A percentile compares a stretch with the other conserved stretches of the same genome.
phyloP scores from a whole-genome alignment of 2,329 filamentous ascomycete species.

The Aspergillus phoenicis region DNA sequence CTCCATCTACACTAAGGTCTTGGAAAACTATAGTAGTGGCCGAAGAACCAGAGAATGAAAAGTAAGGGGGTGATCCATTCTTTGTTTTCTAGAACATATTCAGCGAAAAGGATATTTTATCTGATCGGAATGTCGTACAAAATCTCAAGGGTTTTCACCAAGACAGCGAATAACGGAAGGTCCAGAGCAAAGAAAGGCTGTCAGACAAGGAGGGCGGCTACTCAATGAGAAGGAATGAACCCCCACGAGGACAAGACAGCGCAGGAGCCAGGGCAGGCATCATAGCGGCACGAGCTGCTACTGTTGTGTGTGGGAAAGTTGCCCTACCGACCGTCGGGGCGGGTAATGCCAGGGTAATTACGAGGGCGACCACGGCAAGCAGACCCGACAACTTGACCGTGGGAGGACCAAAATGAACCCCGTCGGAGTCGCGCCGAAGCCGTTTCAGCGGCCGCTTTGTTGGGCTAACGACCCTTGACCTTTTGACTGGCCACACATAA shows the following conservation, averaged over 20 bases:
- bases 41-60: background rate
- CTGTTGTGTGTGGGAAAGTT: background rate
- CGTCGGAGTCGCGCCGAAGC: conserved; percentile 11
- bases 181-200: background rate
- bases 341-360: conserved; percentile 18
- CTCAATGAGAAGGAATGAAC: background rate
- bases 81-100: conserved; percentile 9
- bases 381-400: conserved; percentile 13
- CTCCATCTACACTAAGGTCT: background rate
- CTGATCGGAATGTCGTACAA: conserved; percentile 21
- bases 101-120: conserved; percentile 8
- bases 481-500: background rate
- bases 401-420: background rate
- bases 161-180: conserved; percentile 11
- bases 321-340: conserved; percentile 7
- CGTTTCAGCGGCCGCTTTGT: conserved; percentile 9
- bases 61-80: conserved; percentile 2
- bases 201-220: background rate
- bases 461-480: background rate
- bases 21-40: background rate
- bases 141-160: conserved; percentile 12
- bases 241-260: conserved; percentile 13
- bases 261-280: conserved; percentile 10
- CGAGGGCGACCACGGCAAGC: conserved; percentile 13
- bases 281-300: conserved; percentile 17